Conservation (phyloP, 805 yeast species). For the Pichia phayaonensis region DNA sequence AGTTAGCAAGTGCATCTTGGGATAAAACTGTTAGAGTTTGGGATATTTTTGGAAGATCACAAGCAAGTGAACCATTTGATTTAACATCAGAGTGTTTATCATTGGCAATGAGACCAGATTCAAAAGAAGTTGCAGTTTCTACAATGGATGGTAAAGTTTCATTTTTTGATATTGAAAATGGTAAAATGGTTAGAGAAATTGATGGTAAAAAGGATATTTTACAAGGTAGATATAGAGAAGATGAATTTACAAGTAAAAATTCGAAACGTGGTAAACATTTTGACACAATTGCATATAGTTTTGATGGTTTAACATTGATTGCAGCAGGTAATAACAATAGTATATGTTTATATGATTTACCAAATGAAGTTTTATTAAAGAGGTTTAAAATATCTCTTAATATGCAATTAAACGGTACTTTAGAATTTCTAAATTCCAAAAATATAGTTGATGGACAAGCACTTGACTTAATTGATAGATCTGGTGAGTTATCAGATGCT, state of each 20-base stretch:
- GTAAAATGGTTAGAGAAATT: conserved; percentile 71
- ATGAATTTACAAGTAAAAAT: conserved; percentile 72
- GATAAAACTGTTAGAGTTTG: conserved; percentile 90
- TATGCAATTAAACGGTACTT: conserved; percentile 87
- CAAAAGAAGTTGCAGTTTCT: conserved; percentile 82
- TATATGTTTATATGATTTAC: conserved; percentile 84
- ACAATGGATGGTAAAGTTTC: conserved; percentile 83
- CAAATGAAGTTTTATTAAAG: conserved; percentile 77
- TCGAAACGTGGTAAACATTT: conserved; percentile 81
- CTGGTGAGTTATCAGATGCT: conserved; percentile 78
- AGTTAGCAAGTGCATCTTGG: conserved; percentile 91
- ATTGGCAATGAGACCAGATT: conserved; percentile 83
- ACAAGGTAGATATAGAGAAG: conserved; percentile 76
- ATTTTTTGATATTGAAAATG: conserved; percentile 76
- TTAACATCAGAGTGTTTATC: conserved; percentile 77
- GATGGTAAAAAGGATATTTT: conserved; percentile 85
- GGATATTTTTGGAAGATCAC: conserved; percentile 84
- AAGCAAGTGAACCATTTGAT: conserved; percentile 85
- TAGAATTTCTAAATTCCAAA: conserved; percentile 67
- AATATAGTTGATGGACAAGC: conserved; percentile 87
- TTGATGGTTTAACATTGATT: conserved; percentile 79
- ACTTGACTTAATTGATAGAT: conserved; percentile 69
- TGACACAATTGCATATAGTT: conserved; percentile 72
- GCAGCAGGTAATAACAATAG: conserved; percentile 94
- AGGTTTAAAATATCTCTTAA: conserved; percentile 81